These are phyloP conservation scores for Leishmania martiniquensis DNA, from an alignment of 208 protist species.

Conservation along the genomic window DNA sequence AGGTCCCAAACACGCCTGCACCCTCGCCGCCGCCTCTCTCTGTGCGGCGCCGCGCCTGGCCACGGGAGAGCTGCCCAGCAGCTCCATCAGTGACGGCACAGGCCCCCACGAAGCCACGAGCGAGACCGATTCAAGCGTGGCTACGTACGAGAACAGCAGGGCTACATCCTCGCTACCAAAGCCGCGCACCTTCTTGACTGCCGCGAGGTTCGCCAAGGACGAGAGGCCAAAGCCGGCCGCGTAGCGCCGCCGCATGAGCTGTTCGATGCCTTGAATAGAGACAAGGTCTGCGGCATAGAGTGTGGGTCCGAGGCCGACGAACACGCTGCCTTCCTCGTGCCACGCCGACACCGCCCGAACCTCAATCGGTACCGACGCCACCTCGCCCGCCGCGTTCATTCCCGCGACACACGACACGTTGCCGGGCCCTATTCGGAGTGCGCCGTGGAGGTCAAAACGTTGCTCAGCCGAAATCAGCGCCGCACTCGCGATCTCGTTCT, in stretches of 20 bases:
- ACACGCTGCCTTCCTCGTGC: constrained; percentile 62
- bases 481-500: constrained; percentile 27
- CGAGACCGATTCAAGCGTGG: constrained; percentile 56
- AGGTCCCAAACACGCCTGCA: constrained; percentile 14
- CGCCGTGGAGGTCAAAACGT: constrained; percentile 26
- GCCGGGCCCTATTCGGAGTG: constrained; percentile 46
- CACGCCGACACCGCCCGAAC: constrained; percentile 51
- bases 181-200: constrained; percentile 30
- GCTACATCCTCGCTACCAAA: constrained; percentile 46
- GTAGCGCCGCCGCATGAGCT: constrained; percentile 69
- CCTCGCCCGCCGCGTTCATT: constrained; percentile 67
- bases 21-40: not conserved
- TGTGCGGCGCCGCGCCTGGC: not conserved
- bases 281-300: constrained; percentile 56
- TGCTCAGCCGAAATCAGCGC: constrained; percentile 23
- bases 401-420: constrained; percentile 62
- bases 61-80: constrained; percentile 29
- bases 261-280: constrained; percentile 59
- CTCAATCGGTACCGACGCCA: constrained; percentile 61
- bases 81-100: constrained; percentile 63
- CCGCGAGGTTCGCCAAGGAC: constrained; percentile 50
- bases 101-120: constrained; percentile 43
- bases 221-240: constrained; percentile 68
- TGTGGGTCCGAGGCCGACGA: constrained; percentile 62
- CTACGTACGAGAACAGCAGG: constrained; percentile 61